Percentiles rank a stretch among this genome's conserved stretches.
Evolutionary conservation across 176 grass and related monocot genomes (phyloP).

Genomic region (Dendrocalamus sinicus): DNA sequence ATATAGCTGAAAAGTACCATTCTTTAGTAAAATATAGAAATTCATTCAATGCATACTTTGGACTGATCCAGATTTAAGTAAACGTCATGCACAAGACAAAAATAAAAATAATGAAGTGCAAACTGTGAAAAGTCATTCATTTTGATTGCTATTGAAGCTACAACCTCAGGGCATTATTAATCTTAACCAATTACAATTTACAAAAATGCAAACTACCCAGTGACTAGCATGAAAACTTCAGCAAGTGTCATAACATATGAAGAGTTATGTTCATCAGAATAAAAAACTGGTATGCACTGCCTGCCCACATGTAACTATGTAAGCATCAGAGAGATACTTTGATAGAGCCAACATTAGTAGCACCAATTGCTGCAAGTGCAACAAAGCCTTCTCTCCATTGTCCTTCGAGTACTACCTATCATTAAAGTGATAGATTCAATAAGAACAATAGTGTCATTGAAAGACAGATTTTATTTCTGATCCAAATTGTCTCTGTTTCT

Average conservation of each 20-base stretch:
- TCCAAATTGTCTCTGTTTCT: background rate
- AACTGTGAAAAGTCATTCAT: background rate
- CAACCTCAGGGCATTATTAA: background rate
- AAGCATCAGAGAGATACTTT: constrained; percentile 42
- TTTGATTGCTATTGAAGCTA: background rate
- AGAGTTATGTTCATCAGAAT: background rate
- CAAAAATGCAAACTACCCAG: background rate
- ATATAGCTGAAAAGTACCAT: constrained; percentile 49
- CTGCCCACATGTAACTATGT: background rate
- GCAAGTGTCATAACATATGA: background rate
- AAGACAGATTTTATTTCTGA: background rate
- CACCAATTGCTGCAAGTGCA: constrained; percentile 75
- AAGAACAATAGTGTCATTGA: background rate
- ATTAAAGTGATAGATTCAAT: constrained; percentile 25
- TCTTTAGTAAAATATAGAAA: background rate
- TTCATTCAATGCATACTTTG: background rate
- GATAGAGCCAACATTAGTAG: constrained; percentile 87
- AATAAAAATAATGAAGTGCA: background rate
- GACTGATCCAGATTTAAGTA: background rate
- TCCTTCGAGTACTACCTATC: constrained; percentile 80
- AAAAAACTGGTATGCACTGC: background rate
- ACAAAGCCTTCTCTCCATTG: constrained; percentile 78
- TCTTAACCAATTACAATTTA: background rate
- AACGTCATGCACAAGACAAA: background rate
- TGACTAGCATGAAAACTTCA: background rate